These are phyloP conservation scores for Artemisia annua DNA, from an alignment of 129 eudicot species.

Conservation along the genomic window DNA sequence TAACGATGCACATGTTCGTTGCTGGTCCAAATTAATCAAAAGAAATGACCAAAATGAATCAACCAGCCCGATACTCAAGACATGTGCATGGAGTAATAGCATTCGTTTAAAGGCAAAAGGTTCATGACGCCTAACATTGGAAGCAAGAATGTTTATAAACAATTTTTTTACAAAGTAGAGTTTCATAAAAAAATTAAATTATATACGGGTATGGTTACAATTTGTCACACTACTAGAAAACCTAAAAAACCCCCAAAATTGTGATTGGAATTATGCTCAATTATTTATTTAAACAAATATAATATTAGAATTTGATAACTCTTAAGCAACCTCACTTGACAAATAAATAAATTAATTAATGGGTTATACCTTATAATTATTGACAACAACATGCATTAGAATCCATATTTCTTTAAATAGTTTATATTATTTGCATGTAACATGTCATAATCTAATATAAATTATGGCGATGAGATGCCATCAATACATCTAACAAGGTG, in stretches of 20 bases:
- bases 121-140: neutral
- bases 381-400: constrained; percentile 35
- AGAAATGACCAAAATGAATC: neutral
- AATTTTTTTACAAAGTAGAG: neutral
- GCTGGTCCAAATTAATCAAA: neutral
- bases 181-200: too few relatives aligned
- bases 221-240: neutral
- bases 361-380: constrained; percentile 29
- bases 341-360: constrained; percentile 24
- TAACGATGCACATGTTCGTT: neutral
- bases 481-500: constrained; percentile 27
- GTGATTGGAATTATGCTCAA: constrained; percentile 1
- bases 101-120: neutral
- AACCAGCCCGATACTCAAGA: neutral
- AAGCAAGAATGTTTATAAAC: neutral
- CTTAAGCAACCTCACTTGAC: constrained; percentile 27
- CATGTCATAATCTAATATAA: constrained; percentile 8
- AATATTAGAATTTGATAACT: neutral
- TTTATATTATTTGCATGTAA: neutral
- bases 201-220: neutral
- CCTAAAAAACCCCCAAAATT: neutral
- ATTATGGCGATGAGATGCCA: constrained; percentile 27
- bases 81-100: neutral
- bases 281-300: constrained; percentile 2
- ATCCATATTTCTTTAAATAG: constrained; percentile 1